phyloP scores from a whole-genome alignment of 2,329 filamentous ascomycete species.

The Fusarium pilosicola region DNA sequence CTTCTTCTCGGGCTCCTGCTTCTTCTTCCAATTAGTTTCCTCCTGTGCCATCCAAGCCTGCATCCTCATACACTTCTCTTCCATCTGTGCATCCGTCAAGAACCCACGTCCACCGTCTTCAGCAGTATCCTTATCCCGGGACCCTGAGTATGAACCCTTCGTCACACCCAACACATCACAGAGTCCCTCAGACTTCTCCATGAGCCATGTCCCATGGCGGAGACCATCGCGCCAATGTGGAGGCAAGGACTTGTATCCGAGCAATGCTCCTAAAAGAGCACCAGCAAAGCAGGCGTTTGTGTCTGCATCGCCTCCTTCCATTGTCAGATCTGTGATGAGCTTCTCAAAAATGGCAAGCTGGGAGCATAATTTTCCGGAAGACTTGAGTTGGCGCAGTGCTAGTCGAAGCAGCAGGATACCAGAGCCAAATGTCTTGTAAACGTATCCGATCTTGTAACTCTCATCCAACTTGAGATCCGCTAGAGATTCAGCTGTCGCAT shows the following conservation, averaged over 20 bases:
- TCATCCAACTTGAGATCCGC: slow-evolving; percentile 58
- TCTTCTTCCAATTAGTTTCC: slow-evolving; percentile 42
- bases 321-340: slow-evolving; percentile 59
- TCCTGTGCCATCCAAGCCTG: slow-evolving; percentile 47
- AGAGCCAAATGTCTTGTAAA: slow-evolving; percentile 63
- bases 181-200: slow-evolving; percentile 55
- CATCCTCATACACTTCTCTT: slow-evolving; percentile 48
- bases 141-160: slow-evolving; percentile 47
- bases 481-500: slow-evolving; percentile 52
- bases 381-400: slow-evolving; percentile 51
- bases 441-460: slow-evolving; percentile 59
- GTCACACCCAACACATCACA: slow-evolving; percentile 52
- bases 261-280: slow-evolving; percentile 58
- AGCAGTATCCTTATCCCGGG: slow-evolving; percentile 53
- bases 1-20: slow-evolving; percentile 36
- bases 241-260: slow-evolving; percentile 59
- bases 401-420: slow-evolving; percentile 57
- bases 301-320: slow-evolving; percentile 64
- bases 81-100: slow-evolving; percentile 51
- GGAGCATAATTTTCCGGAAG: slow-evolving; percentile 21
- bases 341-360: slow-evolving; percentile 54
- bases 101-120: slow-evolving; percentile 55
- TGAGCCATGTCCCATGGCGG: slow-evolving; percentile 56
- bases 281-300: slow-evolving; percentile 65
- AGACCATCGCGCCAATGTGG: slow-evolving; percentile 61